Evolutionary conservation across 805 yeast genomes (phyloP).

Genomic region (Barnettozyma sp.): DNA sequence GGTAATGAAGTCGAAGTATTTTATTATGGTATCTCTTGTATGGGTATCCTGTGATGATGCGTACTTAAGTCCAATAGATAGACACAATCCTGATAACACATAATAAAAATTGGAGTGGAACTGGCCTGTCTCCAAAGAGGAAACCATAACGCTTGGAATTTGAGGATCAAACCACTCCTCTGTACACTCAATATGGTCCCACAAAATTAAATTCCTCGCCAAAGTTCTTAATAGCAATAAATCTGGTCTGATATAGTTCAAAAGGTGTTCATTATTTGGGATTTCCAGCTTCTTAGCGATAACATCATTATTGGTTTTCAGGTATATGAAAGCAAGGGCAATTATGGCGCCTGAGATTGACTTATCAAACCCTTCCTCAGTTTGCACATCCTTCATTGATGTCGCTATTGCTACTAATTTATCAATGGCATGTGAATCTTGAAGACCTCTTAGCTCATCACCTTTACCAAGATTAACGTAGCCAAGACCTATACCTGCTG

Average conservation of each 20-base stretch:
- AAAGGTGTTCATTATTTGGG: conserved; percentile 51
- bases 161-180: conserved; percentile 29
- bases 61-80: conserved; percentile 66
- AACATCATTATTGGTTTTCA: conserved; percentile 53
- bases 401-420: conserved; percentile 50
- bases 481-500: conserved; percentile 88
- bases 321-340: conserved; percentile 67
- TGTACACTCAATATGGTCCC: conserved; percentile 18
- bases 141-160: conserved; percentile 43
- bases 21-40: conserved; percentile 50
- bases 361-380: conserved; percentile 50
- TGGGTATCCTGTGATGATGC: conserved; percentile 59
- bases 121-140: conserved; percentile 21
- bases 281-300: conserved; percentile 57
- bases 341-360: conserved; percentile 67
- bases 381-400: conserved; percentile 56
- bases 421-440: conserved; percentile 60
- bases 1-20: conserved; percentile 28
- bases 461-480: conserved; percentile 77
- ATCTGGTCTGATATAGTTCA: conserved; percentile 73
- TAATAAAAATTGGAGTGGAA: conserved; percentile 54
- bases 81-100: conserved; percentile 65
- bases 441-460: conserved; percentile 46
- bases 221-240: conserved; percentile 57
- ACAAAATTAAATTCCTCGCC: conserved; percentile 27